phyloP scores from a whole-genome alignment of 2,329 filamentous ascomycete species.

The Cytospora piceicola region DNA sequence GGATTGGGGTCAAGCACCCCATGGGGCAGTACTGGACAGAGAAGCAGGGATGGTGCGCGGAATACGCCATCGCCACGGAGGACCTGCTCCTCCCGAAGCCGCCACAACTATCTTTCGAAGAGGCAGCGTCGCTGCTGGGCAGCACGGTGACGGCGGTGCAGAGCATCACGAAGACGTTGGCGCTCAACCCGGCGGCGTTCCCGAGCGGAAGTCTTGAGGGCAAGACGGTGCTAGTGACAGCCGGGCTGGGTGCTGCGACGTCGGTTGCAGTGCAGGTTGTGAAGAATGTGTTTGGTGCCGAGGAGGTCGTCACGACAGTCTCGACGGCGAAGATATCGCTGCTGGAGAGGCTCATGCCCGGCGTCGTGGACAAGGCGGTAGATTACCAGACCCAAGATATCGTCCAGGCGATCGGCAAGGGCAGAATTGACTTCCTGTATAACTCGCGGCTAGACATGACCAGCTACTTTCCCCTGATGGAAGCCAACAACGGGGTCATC shows the following conservation, averaged over 20 bases:
- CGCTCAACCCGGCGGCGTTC: constrained; percentile 33
- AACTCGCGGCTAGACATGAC: constrained; percentile 51
- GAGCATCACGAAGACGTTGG: constrained; percentile 45
- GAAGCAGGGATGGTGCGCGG: constrained; percentile 42
- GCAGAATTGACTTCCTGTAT: constrained; percentile 54
- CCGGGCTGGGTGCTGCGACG: constrained; percentile 53
- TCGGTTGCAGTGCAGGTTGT: constrained; percentile 52
- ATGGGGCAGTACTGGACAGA: constrained; percentile 33
- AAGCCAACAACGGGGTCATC: constrained; percentile 44
- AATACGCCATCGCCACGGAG: constrained; percentile 46
- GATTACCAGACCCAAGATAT: constrained; percentile 50
- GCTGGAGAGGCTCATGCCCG: constrained; percentile 28
- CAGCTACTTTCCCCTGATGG: constrained; percentile 45
- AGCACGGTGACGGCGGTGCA: constrained; percentile 50
- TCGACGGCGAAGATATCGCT: constrained; percentile 54
- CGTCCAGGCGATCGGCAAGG: constrained; percentile 42
- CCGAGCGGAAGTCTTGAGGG: constrained; percentile 45
- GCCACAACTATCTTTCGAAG: constrained; percentile 34
- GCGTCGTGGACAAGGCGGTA: constrained; percentile 22
- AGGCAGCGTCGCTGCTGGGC: constrained; percentile 40
- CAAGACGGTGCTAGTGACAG: constrained; percentile 57
- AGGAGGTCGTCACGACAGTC: constrained; percentile 54
- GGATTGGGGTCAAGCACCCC: constrained; percentile 44
- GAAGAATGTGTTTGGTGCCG: constrained; percentile 53
- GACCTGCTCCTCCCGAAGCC: constrained; percentile 42